Percentiles rank a stretch among this genome's conserved stretches.
phyloP scores from a whole-genome alignment of 2,329 filamentous ascomycete genomes.

The Lachnellula subtilissima region DNA sequence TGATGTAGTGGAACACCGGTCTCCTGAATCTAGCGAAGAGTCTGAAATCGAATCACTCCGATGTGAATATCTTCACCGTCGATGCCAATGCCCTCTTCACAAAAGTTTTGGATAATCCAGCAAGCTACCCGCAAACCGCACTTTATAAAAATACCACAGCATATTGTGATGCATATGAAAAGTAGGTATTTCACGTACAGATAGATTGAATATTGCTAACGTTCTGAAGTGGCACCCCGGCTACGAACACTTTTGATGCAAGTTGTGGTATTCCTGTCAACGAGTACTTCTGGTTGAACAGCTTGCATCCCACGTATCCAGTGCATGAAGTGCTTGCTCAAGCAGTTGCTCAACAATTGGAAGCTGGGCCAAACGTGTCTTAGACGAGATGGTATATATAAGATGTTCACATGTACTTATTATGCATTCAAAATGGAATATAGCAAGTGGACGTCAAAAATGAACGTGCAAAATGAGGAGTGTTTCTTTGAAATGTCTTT shows the following conservation, averaged over 20 bases:
- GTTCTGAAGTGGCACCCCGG: conserved; percentile 40
- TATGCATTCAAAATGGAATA: background rate
- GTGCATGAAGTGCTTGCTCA: conserved; percentile 57
- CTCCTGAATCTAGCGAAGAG: conserved; percentile 38
- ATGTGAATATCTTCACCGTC: conserved; percentile 47
- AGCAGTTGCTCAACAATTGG: conserved; percentile 38
- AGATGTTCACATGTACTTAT: background rate
- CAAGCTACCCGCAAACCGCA: conserved; percentile 44
- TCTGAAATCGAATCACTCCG: conserved; percentile 32
- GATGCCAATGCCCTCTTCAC: conserved; percentile 49
- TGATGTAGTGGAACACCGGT: conserved; percentile 49
- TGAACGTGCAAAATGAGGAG: no score
- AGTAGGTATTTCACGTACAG: conserved; percentile 37
- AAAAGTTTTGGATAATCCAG: conserved; percentile 48
- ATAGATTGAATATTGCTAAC: conserved; percentile 1
- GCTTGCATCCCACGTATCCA: conserved; percentile 58
- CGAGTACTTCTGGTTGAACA: conserved; percentile 62
- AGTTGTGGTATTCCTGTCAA: conserved; percentile 52
- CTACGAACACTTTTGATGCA: conserved; percentile 36
- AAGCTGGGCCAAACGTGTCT: conserved; percentile 37
- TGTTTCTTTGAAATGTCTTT: no score
- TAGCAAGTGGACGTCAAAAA: no score
- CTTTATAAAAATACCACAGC: conserved; percentile 50
- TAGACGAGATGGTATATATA: conserved; percentile 13
- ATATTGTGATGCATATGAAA: conserved; percentile 51